phyloP scores from a whole-genome alignment of 106 monocot species.

The Allium sativum region DNA sequence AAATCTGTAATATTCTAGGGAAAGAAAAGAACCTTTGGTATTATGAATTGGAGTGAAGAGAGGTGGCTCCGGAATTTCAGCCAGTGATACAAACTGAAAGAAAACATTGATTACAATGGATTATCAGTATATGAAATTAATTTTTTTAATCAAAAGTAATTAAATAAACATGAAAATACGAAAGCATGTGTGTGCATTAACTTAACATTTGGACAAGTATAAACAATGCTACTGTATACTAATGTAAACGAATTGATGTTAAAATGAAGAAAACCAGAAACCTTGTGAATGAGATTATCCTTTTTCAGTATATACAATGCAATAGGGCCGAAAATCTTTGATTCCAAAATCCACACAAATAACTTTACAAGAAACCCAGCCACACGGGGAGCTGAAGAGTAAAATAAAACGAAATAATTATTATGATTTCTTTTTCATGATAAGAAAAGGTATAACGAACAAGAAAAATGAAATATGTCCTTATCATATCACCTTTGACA shows the following conservation, averaged over 20 bases:
- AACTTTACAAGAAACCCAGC: conserved; percentile 78
- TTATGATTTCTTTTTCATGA: background rate
- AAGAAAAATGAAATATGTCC: background rate
- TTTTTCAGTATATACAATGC: conserved; percentile 45
- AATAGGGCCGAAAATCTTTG: conserved; percentile 42
- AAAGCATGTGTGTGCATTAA: too few species aligned
- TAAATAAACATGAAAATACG: conserved; percentile 32
- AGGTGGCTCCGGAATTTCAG: conserved; percentile 65
- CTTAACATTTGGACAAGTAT: too few species aligned
- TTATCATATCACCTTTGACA: conserved; percentile 57
- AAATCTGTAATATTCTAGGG: background rate
- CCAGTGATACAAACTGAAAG: conserved; percentile 65
- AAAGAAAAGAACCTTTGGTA: conserved; percentile 34
- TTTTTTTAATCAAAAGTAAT: conserved; percentile 43
- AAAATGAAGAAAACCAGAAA: background rate
- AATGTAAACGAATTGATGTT: too few species aligned
- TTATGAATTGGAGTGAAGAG: conserved; percentile 43
- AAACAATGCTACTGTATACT: too few species aligned
- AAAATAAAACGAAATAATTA: background rate
- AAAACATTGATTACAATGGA: background rate
- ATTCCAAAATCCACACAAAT: conserved; percentile 83
- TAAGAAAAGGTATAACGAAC: background rate
- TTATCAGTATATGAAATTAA: conserved; percentile 78
- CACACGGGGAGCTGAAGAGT: conserved; percentile 56
- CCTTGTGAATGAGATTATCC: conserved; percentile 78